phyloP scores from a whole-genome alignment of 192 early-diverging fungal species.

The Entophlyctis helioformis region DNA sequence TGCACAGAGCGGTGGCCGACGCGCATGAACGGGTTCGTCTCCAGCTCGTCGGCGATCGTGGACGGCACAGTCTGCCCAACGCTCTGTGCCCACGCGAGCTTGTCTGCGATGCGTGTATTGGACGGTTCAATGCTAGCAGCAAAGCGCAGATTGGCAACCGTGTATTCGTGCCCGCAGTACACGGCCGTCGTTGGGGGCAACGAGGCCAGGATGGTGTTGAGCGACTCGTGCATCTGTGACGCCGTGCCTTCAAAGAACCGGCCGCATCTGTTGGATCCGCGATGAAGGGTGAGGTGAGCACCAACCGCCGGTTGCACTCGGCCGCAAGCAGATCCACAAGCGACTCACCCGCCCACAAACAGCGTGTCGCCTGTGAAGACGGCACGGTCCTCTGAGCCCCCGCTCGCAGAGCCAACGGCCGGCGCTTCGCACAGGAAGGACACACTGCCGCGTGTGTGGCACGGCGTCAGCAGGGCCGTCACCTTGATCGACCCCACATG shows the following conservation, averaged over 20 bases:
- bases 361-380: conserved; percentile 88
- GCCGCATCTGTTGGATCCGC: conserved; percentile 48
- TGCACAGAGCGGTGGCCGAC: conserved; percentile 29
- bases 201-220: conserved; percentile 49
- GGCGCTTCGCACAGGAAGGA: neutral
- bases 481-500: conserved; percentile 57
- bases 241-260: conserved; percentile 88
- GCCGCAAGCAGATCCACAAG: neutral
- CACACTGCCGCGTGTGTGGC: conserved; percentile 61
- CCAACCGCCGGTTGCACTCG: neutral
- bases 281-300: neutral
- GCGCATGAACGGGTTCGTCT: conserved; percentile 84
- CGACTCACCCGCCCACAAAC: conserved; percentile 46
- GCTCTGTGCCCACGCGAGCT: conserved; percentile 45
- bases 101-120: conserved; percentile 54
- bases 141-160: conserved; percentile 54
- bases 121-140: conserved; percentile 67
- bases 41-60: conserved; percentile 76
- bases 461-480: conserved; percentile 62
- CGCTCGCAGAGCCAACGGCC: conserved; percentile 23
- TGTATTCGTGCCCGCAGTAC: conserved; percentile 94
- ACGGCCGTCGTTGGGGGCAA: conserved; percentile 75
- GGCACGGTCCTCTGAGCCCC: conserved; percentile 37
- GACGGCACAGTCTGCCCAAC: conserved; percentile 63
- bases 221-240: conserved; percentile 69